Evolutionary conservation across 352 stramenopile species (phyloP).

Genomic region (Phytophthora ramorum): DNA sequence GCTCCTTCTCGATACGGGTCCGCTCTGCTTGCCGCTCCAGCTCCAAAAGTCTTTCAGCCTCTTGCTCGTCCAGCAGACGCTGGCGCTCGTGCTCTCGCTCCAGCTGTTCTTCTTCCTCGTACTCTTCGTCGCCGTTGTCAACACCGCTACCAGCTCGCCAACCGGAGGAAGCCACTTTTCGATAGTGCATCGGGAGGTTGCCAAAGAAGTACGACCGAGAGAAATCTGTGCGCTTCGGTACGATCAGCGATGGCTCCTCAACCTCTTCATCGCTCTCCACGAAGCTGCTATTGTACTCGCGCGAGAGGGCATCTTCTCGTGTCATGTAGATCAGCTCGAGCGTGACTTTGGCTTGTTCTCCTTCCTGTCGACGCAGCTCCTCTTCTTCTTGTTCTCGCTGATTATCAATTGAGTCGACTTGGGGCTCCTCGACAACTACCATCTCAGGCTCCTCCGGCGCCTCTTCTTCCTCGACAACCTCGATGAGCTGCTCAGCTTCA

Average conservation of each 20-base stretch:
- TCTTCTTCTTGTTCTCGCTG: slow-evolving; percentile 36
- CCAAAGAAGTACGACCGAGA: slow-evolving; percentile 77
- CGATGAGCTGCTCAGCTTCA: slow-evolving; percentile 12
- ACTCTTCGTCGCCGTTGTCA: slow-evolving; percentile 79
- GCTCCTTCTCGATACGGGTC: slow-evolving; percentile 63
- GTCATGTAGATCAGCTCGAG: slow-evolving; percentile 39
- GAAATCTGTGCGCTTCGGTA: slow-evolving; percentile 75
- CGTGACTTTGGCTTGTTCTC: slow-evolving; percentile 23
- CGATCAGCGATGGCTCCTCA: slow-evolving; percentile 38
- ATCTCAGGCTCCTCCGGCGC: slow-evolving; percentile 10
- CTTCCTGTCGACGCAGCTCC: slow-evolving; percentile 22
- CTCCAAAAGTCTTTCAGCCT: slow-evolving; percentile 64
- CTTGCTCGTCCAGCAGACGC: slow-evolving; percentile 63
- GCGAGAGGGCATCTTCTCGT: slow-evolving; percentile 36
- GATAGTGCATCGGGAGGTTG: slow-evolving; percentile 57
- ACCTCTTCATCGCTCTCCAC: slow-evolving; percentile 67
- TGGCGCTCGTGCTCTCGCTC: slow-evolving; percentile 66
- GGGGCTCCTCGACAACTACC: slow-evolving; percentile 6
- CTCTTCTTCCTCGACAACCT: slow-evolving; percentile 23
- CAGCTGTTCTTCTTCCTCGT: slow-evolving; percentile 71
- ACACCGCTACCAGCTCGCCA: slow-evolving; percentile 67
- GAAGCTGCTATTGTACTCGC: slow-evolving; percentile 37
- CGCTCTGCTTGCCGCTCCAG: slow-evolving; percentile 60
- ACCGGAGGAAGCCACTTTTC: slow-evolving; percentile 47
- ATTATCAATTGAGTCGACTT: slow-evolving; percentile 14